These are phyloP conservation scores for Cladosporium sp. DNA, from an alignment of 2,329 filamentous ascomycete species.

Conservation along the genomic window DNA sequence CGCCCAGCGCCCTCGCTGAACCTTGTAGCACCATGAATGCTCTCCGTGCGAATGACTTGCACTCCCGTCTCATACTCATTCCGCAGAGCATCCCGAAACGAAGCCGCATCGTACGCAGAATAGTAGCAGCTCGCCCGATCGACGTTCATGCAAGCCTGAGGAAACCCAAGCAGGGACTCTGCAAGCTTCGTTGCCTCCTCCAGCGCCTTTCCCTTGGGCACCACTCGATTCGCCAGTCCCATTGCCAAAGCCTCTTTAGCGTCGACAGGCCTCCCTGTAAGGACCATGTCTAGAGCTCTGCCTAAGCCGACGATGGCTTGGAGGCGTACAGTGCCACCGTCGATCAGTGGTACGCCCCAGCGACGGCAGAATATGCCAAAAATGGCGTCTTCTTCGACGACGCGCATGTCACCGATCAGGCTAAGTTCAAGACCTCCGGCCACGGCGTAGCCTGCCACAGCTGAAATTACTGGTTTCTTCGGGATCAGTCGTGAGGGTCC, in stretches of 20 bases:
- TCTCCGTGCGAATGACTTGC: conserved; percentile 42
- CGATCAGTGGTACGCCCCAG: conserved; percentile 51
- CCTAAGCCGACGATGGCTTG: conserved; percentile 51
- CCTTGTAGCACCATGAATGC: conserved; percentile 37
- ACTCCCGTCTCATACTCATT: conserved; percentile 46
- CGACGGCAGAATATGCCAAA: conserved; percentile 56
- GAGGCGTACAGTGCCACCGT: conserved; percentile 51
- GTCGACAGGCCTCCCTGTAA: conserved; percentile 49
- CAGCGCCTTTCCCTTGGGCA: conserved; percentile 48
- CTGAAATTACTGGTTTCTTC: conserved; percentile 50
- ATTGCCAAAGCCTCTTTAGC: conserved; percentile 50
- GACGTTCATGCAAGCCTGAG: conserved; percentile 49
- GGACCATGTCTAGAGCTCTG: conserved; percentile 53
- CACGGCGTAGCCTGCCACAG: conserved; percentile 51
- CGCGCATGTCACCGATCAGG: conserved; percentile 50
- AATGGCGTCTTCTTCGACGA: conserved; percentile 50
- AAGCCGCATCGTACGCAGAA: conserved; percentile 44
- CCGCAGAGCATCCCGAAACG: conserved; percentile 48
- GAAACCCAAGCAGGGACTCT: conserved; percentile 45
- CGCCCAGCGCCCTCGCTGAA: conserved; percentile 40
- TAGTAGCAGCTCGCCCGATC: conserved; percentile 50
- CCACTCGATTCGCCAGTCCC: conserved; percentile 52
- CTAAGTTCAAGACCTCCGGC: conserved; percentile 52
- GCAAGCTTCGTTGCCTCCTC: conserved; percentile 49
- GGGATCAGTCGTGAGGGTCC: conserved; percentile 49